These are phyloP conservation scores for Entophlyctis helioformis DNA, from an alignment of 192 early-diverging fungal species.

Conservation along the genomic window DNA sequence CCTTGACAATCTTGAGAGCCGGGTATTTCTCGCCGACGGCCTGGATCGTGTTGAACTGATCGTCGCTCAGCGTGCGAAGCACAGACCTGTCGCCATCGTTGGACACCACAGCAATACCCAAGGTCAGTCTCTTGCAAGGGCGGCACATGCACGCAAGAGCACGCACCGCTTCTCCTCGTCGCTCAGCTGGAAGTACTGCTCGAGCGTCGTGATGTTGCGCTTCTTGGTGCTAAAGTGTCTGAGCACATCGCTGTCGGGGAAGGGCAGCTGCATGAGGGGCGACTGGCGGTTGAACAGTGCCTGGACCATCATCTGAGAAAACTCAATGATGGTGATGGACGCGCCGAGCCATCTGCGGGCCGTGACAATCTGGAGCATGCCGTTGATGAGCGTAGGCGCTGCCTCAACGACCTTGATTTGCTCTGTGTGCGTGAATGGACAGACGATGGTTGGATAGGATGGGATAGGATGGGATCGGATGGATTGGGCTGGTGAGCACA, in stretches of 20 bases:
- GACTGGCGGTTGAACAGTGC: constrained; percentile 68
- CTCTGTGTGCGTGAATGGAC: constrained; percentile 8
- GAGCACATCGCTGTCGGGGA: constrained; percentile 54
- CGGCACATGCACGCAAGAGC: too few species aligned
- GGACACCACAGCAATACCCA: too few species aligned
- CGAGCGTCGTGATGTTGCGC: constrained; percentile 45
- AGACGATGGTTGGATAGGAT: too few species aligned
- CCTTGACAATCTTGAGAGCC: constrained; percentile 58
- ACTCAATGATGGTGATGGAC: constrained; percentile 61
- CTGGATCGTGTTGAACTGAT: constrained; percentile 57
- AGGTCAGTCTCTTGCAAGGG: too few species aligned
- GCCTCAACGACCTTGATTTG: constrained; percentile 57
- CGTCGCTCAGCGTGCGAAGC: constrained; percentile 29
- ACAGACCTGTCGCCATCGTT: constrained; percentile 36
- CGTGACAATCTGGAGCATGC: constrained; percentile 78
- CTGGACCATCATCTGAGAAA: constrained; percentile 76
- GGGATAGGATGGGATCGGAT: too few species aligned
- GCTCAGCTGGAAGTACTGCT: constrained; percentile 54
- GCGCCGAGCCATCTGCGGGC: constrained; percentile 74
- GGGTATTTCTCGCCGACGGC: constrained; percentile 71
- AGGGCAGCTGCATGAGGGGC: constrained; percentile 77
- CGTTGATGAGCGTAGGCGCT: constrained; percentile 65
- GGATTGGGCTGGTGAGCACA: too few species aligned
- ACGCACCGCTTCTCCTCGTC: constrained; percentile 22
- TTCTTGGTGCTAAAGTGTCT: constrained; percentile 54